Base-by-base conservation (phyloP, 2,329 filamentous ascomycete genomes). In the Epichloe hybrida region DNA sequence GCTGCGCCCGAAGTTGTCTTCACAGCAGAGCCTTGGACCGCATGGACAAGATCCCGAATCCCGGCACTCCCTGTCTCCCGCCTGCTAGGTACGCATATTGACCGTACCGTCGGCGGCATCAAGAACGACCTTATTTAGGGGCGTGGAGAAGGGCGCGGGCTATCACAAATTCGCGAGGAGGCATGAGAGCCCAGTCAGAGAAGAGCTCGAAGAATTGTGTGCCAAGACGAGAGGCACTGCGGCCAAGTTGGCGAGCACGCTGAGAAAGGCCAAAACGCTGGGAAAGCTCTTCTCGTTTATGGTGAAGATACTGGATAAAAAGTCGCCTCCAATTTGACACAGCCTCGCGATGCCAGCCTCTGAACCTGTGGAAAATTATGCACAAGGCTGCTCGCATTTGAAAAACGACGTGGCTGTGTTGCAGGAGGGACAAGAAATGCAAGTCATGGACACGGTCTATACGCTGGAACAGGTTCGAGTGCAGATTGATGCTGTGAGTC, bases 401-500 rank as follows among this genome's bases (percentile, higher is more conserved):
- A 53, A 49, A 37, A 57, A 58, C 11, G 58, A 67, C 40, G 54
- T 64, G 7, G 41, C 39, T 0, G 59, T 69, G 5, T 52, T 70
- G 3, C 54, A 59, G 23, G 56, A 66, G 17, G 59, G 67, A 23
- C 53, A 64, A 1, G 56, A 55, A n/a, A 67, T 68, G 63, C 68
- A 70, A 49, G 47, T 53, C 12, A 56, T 67, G 50, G 67, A 71
- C 49, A 64, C 60, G 27, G 59, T 64, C 23, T 7, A 27, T 27
- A 27, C 23, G 1, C 23, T 27, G 7, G 23, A 27, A 27, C 23
- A 7, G 0, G 23, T 27, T 27, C 60, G 69, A 21, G 61, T 70
- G n/a, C 68, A 70, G 40, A 68, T 68, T 38, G 60, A 63, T 46
- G 66, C 63, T n/a, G 66, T 67, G 59, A 52, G 64, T 60, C 21